phyloP scores from a whole-genome alignment of 2,329 filamentous ascomycete species.

The Emergomyces pasteurianus region DNA sequence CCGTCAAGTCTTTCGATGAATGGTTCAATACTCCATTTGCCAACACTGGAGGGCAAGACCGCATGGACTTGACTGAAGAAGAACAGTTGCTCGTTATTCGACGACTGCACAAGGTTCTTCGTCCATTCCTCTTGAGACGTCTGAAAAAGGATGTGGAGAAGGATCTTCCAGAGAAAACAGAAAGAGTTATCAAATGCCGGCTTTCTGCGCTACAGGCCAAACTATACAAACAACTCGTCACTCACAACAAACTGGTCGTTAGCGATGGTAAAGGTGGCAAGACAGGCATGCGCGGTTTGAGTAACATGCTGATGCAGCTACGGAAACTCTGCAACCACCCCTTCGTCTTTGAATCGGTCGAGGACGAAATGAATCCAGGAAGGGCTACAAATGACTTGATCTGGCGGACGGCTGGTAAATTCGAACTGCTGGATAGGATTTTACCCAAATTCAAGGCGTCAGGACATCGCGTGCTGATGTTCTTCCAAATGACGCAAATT shows the following conservation, averaged over 20 bases:
- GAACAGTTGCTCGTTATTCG: constrained; percentile 96
- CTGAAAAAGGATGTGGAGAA: constrained; percentile 99
- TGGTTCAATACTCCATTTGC: constrained; percentile 99
- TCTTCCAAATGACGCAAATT: constrained; percentile 99
- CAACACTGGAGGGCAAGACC: constrained; percentile 94
- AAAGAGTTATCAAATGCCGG: constrained; percentile 98
- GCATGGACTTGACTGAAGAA: constrained; percentile 99
- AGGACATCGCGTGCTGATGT: constrained; percentile 94
- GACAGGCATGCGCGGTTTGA: constrained; percentile 83
- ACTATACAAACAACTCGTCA: constrained; percentile 95
- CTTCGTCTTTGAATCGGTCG: constrained; percentile 95
- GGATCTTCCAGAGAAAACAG: constrained; percentile 95
- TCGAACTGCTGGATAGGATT: constrained; percentile 84
- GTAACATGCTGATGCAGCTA: constrained; percentile 99
- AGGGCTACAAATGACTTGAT: constrained; percentile 82
- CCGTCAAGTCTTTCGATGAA: constrained; percentile 95
- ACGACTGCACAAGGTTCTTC: constrained; percentile 92
- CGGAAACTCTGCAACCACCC: constrained; percentile 98
- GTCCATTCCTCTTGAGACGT: constrained; percentile 93
- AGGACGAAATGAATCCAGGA: constrained; percentile 92
- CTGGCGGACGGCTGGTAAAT: constrained; percentile 94
- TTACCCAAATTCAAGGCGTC: constrained; percentile 86
- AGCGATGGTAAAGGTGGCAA: constrained; percentile 93
- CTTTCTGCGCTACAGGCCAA: constrained; percentile 90
- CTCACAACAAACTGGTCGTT: constrained; percentile 86